phyloP scores from a whole-genome alignment of 768 basidiomycete genomes.

The Boletellus sp. region DNA sequence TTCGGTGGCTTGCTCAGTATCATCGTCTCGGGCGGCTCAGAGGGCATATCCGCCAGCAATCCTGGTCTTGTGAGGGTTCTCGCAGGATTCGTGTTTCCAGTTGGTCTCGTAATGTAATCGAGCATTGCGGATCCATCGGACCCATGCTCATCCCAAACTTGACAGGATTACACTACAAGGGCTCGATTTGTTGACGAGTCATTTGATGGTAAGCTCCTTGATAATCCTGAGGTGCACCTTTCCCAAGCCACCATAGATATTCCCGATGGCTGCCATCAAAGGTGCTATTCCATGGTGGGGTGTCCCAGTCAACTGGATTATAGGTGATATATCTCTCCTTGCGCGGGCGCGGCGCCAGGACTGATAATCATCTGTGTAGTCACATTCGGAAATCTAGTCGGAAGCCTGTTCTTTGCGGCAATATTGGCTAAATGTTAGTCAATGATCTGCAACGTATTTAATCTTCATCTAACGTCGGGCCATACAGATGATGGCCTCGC shows the following conservation, averaged over 20 bases:
- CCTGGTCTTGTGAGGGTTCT: conserved; percentile 68
- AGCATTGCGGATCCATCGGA: not conserved
- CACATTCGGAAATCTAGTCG: conserved; percentile 63
- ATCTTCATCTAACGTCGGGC: not conserved
- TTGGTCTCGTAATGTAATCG: conserved; percentile 69
- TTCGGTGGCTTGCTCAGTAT: conserved; percentile 67
- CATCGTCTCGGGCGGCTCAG: conserved; percentile 58
- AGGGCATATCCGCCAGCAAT: conserved; percentile 45
- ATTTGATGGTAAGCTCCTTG: conserved; percentile 57
- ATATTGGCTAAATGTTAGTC: conserved; percentile 61
- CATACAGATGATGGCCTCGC: conserved; percentile 55
- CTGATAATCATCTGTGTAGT: conserved; percentile 38
- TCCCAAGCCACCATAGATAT: conserved; percentile 40
- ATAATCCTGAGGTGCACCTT: not conserved
- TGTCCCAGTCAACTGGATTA: conserved; percentile 62
- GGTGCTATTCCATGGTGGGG: conserved; percentile 68
- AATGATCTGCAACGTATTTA: not conserved
- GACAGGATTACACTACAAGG: conserved; percentile 70
- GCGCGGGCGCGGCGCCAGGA: not conserved
- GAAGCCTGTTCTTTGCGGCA: conserved; percentile 67
- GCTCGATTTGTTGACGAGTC: conserved; percentile 68
- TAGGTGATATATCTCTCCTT: conserved; percentile 42
- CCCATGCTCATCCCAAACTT: not conserved
- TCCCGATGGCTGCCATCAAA: conserved; percentile 65
- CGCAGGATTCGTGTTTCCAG: conserved; percentile 68